Conservation (phyloP, 1,139 yeast species). For the Pichiaceae sp. region DNA sequence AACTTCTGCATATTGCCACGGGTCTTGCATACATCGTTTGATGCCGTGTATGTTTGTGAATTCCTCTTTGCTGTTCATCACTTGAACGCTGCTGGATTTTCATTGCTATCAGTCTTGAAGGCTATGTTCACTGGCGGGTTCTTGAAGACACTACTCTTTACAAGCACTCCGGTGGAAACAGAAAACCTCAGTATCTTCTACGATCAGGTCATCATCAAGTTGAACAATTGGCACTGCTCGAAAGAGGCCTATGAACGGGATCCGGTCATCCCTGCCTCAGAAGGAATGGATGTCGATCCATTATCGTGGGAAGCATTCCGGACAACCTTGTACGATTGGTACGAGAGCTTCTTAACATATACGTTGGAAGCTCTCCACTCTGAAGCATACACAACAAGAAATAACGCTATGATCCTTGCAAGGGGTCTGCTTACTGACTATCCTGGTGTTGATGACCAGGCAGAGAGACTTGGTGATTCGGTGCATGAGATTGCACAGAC, state of each 20-base stretch:
- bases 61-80: constrained; percentile 49
- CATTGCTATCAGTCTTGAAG: constrained; percentile 37
- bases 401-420: constrained; percentile 73
- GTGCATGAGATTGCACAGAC: constrained; percentile 39
- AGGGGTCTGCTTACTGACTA: constrained; percentile 53
- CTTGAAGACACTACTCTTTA: constrained; percentile 47
- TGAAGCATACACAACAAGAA: constrained; percentile 68
- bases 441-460: constrained; percentile 66
- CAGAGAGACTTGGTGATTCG: constrained; percentile 41
- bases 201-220: constrained; percentile 40
- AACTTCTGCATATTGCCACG: constrained; percentile 72
- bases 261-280: neutral
- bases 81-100: constrained; percentile 34
- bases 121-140: constrained; percentile 42
- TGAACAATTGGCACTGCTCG: constrained; percentile 32
- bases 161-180: constrained; percentile 70
- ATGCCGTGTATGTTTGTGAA: constrained; percentile 65
- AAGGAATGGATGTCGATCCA: neutral
- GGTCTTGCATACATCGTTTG: constrained; percentile 71
- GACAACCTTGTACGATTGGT: constrained; percentile 46
- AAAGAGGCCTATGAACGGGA: constrained; percentile 18
- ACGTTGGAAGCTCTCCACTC: constrained; percentile 42
- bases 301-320: constrained; percentile 32
- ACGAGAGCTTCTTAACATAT: constrained; percentile 38
- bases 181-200: constrained; percentile 78